Base-by-base conservation (phyloP, 768 basidiomycete genomes). In the Pleurotus ostreatus region DNA sequence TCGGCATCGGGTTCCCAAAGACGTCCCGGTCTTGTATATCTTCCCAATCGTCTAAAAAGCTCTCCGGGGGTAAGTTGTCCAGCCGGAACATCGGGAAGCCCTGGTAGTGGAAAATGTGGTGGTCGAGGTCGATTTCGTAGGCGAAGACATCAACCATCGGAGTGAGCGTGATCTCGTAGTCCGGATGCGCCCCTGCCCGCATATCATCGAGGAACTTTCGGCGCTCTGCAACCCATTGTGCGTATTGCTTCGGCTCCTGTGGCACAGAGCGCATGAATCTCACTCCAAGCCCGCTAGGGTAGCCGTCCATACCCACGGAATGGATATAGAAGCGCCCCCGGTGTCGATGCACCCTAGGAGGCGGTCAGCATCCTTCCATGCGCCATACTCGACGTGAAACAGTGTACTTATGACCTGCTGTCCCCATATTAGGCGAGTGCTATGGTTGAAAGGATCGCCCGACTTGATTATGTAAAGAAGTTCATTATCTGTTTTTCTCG, bases 111-210 rank as follows among this genome's bases (percentile, higher is more conserved):
- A 46, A 55, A 1, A 20, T 38, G 13, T 46, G 25, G 41, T 46
- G 25, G 30, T 55, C 55, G 45, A 55, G 55, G 25, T 55, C 55
- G 25, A 55, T 44, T 16, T 55, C 55, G 25, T 37, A 55, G 43
- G 45, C 13, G 13, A 26, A 49, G 26, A 13, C 23, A 8, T n/a
- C 62, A 37, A n/a, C 7, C 34, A 12, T 9, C 16, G 20, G 55
- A 20, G 44, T 8, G 5, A 7, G 62, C 55, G 12, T 12, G 20
- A 53, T 43, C 12, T 7, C 12, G 41, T n/a, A 43, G 41, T 16
- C 46, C 9, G 23, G 16, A 9, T 34, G 18, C 12, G 38, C 23
- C 11, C 16, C 18, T 7, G 41, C 55, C 20, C 22, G n/a, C 5
- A 23, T n/a, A 6, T 44, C 7, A 22, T 47, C 43, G 16, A 23